Base-by-base conservation (phyloP, 805 yeast genomes). In the Saturnispora galanensis region DNA sequence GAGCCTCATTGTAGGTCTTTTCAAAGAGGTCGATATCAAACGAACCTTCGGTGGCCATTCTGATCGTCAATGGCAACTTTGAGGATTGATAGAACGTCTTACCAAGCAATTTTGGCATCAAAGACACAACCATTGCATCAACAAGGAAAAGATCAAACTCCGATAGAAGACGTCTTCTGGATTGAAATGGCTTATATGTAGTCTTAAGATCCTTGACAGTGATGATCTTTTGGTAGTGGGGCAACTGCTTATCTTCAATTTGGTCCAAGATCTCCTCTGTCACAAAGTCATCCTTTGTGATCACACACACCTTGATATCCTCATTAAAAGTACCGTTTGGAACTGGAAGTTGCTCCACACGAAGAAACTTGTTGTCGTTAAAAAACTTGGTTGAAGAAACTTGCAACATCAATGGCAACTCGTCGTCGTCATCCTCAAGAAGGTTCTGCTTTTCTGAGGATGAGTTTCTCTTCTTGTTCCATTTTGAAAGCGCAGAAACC, bases 121-220 rank as follows among this genome's bases (percentile, higher is more conserved):
- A 69, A 28, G 88, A 77, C 44, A 87, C 70, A 38, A 90, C 69
- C 32, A 81, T 79, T 50, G 88, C 96, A 65, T 93, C 98, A 43
- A 86, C 81, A 36, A 93, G 59, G 62, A 93, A 85, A 49, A 87
- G 52, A 55, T 88, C 95, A 59, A 76, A 84, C 47, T 77, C 79
- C 12, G 70, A 61, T 36, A 73, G 64, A 48, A 93, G 76, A 50
- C 79, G 81, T 61, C 97, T 79, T 62, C 88, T 80, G 48, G 88
- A 81, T 64, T 93, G 97, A 56, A 68, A 93, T n/a, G 85, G 77
- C 66, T 87, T 87, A 71, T 79, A 90, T 49, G 81, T 83, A 31
- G 88, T 84, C 62, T 86, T 86, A 51, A 93, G 70, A 53, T 87
- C 83, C 38, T 77, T 70, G 45, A 81, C 81, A 5, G 93, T 74